Evolutionary conservation across 148 eudicot species (phyloP).

Genomic region (Rhododendron kiyosumense): DNA sequence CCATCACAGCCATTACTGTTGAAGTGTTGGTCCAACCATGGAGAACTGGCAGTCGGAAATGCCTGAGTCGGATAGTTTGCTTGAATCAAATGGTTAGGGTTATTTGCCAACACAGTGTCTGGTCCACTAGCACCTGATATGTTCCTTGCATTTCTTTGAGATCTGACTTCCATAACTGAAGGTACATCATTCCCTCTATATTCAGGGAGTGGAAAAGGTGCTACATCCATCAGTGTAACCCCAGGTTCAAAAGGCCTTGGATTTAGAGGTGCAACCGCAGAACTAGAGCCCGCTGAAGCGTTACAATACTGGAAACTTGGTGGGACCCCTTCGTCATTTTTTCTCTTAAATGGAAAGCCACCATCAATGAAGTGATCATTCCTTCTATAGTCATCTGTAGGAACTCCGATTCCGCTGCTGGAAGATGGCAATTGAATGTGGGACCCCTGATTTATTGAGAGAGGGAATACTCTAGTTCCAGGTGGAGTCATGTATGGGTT

Average conservation of each 20-base stretch:
- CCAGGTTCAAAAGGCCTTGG: slow-evolving; percentile 43
- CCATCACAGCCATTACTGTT: slow-evolving; percentile 34
- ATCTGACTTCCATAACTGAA: slow-evolving; percentile 36
- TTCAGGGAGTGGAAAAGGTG: slow-evolving; percentile 40
- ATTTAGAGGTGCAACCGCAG: slow-evolving; percentile 41
- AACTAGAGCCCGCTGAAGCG: slow-evolving; percentile 59
- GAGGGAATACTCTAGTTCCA: slow-evolving; percentile 48
- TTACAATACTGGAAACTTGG: slow-evolving; percentile 40
- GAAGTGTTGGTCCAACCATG: slow-evolving; percentile 65
- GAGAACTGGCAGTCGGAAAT: slow-evolving; percentile 43
- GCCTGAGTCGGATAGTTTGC: slow-evolving; percentile 52
- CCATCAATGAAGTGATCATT: slow-evolving; percentile 43
- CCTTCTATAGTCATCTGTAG: slow-evolving; percentile 41
- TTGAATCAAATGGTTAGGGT: slow-evolving; percentile 38
- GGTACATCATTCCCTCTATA: slow-evolving; percentile 35
- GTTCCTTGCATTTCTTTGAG: slow-evolving; percentile 31
- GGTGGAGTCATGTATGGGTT: slow-evolving; percentile 49
- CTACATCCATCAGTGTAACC: slow-evolving; percentile 29
- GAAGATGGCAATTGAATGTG: slow-evolving; percentile 54
- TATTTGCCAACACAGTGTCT: slow-evolving; percentile 40
- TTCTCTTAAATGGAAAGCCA: slow-evolving; percentile 56
- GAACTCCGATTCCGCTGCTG: slow-evolving; percentile 41
- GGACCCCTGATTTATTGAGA: slow-evolving; percentile 47
- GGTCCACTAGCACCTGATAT: slow-evolving; percentile 39
- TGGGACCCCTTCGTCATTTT: slow-evolving; percentile 51